Evolutionary conservation across 805 yeast species (phyloP).

Genomic region (Barnettozyma vustinii): DNA sequence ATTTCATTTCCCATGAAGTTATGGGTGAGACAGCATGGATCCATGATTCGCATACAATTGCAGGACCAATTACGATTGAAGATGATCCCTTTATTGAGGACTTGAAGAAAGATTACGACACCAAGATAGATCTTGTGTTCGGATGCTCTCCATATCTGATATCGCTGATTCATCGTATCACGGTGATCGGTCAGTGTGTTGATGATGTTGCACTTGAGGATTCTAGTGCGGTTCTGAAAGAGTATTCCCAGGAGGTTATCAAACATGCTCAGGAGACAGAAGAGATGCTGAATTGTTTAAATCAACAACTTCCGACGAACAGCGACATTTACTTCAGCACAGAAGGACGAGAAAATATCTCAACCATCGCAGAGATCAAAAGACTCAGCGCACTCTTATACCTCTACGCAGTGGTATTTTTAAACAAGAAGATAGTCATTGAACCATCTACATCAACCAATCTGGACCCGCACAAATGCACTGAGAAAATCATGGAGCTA

Average conservation of each 20-base stretch:
- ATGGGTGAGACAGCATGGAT: constrained; percentile 41
- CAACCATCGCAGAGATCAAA: constrained; percentile 34
- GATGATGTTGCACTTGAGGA: constrained; percentile 30
- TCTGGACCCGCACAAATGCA: constrained; percentile 14
- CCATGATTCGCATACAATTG: constrained; percentile 13
- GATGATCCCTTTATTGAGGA: constrained; percentile 29
- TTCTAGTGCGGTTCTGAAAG: constrained; percentile 5
- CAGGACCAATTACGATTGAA: constrained; percentile 17
- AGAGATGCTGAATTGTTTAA: constrained; percentile 20
- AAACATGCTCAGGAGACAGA: constrained; percentile 27
- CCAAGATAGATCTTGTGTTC: constrained; percentile 32
- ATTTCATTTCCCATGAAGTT: constrained; percentile 37
- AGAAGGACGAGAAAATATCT: constrained; percentile 18
- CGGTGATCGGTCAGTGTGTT: constrained; percentile 32
- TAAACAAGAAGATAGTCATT: constrained; percentile 13
- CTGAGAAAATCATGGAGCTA: constrained; percentile 23
- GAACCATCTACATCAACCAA: constrained; percentile 6
- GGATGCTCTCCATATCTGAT: constrained; percentile 37
- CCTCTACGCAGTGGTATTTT: constrained; percentile 31
- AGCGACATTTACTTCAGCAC: constrained; percentile 18
- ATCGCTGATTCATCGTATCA: constrained; percentile 31
- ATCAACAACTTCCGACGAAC: constrained; percentile 22
- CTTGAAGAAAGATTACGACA: constrained; percentile 30
- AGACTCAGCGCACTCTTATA: constrained; percentile 31
- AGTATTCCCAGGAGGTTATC: constrained; percentile 18